A percentile compares a stretch with the other conserved stretches of the same genome.
These are phyloP conservation scores for Kwoniella sp. DNA, from an alignment of 768 basidiomycete species.

Conservation along the genomic window DNA sequence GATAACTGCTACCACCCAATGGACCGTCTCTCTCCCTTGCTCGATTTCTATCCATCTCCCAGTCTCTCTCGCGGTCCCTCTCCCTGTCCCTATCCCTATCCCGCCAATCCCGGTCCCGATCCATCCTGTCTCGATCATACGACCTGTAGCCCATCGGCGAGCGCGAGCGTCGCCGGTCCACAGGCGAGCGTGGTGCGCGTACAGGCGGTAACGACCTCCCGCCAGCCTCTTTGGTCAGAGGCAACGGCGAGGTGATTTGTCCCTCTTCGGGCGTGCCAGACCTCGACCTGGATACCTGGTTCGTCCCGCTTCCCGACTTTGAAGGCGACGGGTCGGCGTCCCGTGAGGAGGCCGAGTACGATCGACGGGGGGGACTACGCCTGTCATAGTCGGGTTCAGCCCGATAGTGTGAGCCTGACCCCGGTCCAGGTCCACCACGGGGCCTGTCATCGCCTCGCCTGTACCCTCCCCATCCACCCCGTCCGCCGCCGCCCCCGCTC, in stretches of 20 bases:
- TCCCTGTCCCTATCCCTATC: constrained; percentile 4
- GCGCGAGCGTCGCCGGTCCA: constrained; percentile 7
- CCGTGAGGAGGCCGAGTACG: neutral
- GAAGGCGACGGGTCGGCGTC: constrained; percentile 4
- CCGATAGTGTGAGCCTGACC: too few species aligned
- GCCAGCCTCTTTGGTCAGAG: too few species aligned
- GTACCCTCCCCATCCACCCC: constrained; percentile 3
- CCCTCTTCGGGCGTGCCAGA: constrained; percentile 24
- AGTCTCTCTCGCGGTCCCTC: neutral
- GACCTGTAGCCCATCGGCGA: constrained; percentile 13
- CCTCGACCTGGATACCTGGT: constrained; percentile 6
- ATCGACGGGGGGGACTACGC: constrained; percentile 1
- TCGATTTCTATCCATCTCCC: neutral
- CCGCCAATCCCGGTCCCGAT: constrained; percentile 11
- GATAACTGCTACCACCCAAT: constrained; percentile 7
- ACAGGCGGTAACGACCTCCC: constrained; percentile 13
- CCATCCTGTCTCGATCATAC: constrained; percentile 11
- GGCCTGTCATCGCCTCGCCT: neutral
- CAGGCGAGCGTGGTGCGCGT: constrained; percentile 16
- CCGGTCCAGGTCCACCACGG: too few species aligned
- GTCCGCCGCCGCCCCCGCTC: neutral
- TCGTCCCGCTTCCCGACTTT: neutral
- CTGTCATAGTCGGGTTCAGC: too few species aligned
- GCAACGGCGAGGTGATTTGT: constrained; percentile 15
- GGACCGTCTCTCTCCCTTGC: constrained; percentile 8